Evolutionary conservation across 441 rosid genomes (phyloP).

Genomic region (Pelargonium cotyledonis): DNA sequence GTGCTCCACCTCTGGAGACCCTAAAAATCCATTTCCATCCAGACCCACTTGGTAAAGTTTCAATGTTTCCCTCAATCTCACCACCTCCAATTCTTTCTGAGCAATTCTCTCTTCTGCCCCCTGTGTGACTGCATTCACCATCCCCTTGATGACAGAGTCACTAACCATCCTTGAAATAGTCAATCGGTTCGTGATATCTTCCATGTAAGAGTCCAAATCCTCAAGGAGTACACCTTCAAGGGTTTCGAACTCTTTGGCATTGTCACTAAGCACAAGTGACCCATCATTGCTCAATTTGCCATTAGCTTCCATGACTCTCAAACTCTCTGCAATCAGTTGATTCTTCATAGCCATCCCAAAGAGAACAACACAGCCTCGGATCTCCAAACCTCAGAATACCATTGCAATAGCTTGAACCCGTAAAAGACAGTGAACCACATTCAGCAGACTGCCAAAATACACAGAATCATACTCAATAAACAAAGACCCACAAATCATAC

Average conservation of each 20-base stretch:
- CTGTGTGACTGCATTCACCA: constrained; percentile 64
- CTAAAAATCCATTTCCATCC: constrained; percentile 25
- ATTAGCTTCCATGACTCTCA: constrained; percentile 25
- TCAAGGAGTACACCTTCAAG: constrained; percentile 37
- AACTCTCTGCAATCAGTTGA: constrained; percentile 23
- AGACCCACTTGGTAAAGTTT: constrained; percentile 28
- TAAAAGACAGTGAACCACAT: not conserved
- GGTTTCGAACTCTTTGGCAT: constrained; percentile 28
- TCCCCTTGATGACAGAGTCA: constrained; percentile 67
- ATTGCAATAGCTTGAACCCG: not conserved
- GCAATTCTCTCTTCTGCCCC: constrained; percentile 63
- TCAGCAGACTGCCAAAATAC: not conserved
- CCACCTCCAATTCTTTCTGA: constrained; percentile 59
- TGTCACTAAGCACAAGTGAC: constrained; percentile 14
- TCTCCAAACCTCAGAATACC: not conserved
- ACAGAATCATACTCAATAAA: not conserved
- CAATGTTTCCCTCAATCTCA: constrained; percentile 37
- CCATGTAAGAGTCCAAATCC: constrained; percentile 55
- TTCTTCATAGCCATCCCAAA: constrained; percentile 28
- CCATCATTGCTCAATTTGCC: constrained; percentile 17
- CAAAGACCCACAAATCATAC: constrained; percentile 6
- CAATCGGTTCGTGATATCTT: constrained; percentile 51
- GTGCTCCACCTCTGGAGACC: constrained; percentile 14
- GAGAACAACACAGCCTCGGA: constrained; percentile 6
- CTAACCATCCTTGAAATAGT: constrained; percentile 71